Evolutionary conservation across 345 rosid species (phyloP).

Genomic region (Salix koriyanagi): DNA sequence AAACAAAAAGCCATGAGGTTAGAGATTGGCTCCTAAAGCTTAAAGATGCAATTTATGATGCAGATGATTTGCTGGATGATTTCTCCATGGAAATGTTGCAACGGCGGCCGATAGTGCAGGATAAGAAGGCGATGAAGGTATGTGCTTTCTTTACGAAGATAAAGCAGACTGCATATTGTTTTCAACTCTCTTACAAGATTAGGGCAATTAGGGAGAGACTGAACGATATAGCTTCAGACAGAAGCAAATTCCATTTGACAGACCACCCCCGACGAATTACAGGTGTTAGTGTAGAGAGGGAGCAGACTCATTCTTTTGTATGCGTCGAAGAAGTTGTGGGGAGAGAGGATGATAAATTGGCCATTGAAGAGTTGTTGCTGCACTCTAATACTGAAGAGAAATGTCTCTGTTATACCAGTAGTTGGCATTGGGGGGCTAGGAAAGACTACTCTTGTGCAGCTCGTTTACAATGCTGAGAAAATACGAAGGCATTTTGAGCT

Average conservation of each 20-base stretch:
- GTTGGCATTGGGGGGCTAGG: constrained; percentile 18
- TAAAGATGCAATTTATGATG: constrained; percentile 16
- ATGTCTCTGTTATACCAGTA: background rate
- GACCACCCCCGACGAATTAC: background rate
- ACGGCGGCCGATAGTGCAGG: background rate
- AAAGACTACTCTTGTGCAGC: constrained; percentile 14
- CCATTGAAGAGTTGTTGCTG: background rate
- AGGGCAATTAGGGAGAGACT: background rate
- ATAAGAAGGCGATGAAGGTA: background rate
- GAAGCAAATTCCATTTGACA: constrained; percentile 3
- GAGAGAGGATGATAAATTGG: constrained; percentile 6
- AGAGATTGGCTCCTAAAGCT: constrained; percentile 14
- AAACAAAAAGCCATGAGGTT: constrained; percentile 8
- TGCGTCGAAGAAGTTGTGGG: constrained; percentile 9
- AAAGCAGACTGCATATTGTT: background rate
- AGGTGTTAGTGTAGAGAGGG: background rate
- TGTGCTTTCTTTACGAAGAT: background rate
- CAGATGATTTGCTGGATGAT: constrained; percentile 10
- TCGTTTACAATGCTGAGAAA: constrained; percentile 10
- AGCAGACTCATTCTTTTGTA: constrained; percentile 13
- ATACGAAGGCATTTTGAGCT: background rate
- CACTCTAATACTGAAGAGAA: background rate
- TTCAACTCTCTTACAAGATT: background rate
- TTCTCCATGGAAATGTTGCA: constrained; percentile 3
- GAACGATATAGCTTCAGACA: constrained; percentile 7